phyloP scores from a whole-genome alignment of 805 yeast genomes.

The Geotrichum ghanense region DNA sequence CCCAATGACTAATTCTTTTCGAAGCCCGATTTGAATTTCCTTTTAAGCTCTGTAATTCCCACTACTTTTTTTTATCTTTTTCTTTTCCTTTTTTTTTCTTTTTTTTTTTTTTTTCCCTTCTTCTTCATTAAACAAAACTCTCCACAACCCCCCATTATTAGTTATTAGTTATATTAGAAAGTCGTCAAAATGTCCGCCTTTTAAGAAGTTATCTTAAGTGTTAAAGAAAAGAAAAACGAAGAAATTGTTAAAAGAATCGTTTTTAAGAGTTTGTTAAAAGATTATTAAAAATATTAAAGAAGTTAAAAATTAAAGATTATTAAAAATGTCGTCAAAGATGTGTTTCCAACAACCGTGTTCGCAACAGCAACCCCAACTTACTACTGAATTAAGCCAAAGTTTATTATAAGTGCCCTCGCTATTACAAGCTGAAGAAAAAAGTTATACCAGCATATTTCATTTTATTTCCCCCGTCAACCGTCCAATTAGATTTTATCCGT shows the following conservation, averaged over 20 bases:
- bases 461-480: constrained; percentile 6
- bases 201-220: constrained; percentile 6
- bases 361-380: constrained; percentile 5
- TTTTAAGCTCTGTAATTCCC: not conserved
- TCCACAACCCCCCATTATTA: not conserved
- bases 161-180: constrained; percentile 1
- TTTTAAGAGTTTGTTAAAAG: constrained; percentile 7
- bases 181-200: constrained; percentile 9
- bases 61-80: constrained; percentile 2
- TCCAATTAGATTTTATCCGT: constrained; percentile 7
- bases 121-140: not conserved
- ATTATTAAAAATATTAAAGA: constrained; percentile 6
- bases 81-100: constrained; percentile 4
- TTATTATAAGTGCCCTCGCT: not conserved
- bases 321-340: constrained; percentile 7
- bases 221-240: constrained; percentile 5
- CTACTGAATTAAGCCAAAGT: constrained; percentile 7
- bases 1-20: not conserved
- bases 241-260: constrained; percentile 5
- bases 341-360: constrained; percentile 5
- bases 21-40: no score
- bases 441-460: not conserved
- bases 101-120: constrained; percentile 2
- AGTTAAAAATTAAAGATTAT: not conserved
- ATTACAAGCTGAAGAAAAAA: not conserved